Percentiles rank a stretch among this genome's conserved stretches.
phyloP scores from a whole-genome alignment of 805 yeast species.

The Ogataea henricii region DNA sequence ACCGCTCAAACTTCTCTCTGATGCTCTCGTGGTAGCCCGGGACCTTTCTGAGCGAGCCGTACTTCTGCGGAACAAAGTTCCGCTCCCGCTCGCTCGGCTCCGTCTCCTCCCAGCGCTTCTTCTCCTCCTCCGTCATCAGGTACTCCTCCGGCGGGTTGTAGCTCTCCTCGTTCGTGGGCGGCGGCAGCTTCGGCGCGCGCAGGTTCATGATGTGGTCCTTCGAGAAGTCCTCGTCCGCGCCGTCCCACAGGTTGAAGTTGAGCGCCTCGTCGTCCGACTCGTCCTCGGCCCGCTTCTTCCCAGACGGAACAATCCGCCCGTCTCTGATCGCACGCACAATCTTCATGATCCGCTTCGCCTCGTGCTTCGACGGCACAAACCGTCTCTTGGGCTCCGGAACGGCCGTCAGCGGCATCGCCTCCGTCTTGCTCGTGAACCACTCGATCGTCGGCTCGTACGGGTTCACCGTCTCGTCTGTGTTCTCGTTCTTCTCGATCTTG shows the following conservation, averaged over 20 bases:
- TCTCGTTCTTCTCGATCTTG: constrained; percentile 82
- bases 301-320: constrained; percentile 86
- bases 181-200: constrained; percentile 93
- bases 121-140: constrained; percentile 76
- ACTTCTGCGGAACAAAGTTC: constrained; percentile 82
- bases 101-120: constrained; percentile 62
- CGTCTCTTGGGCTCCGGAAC: constrained; percentile 97
- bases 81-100: constrained; percentile 79
- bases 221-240: constrained; percentile 54
- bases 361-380: constrained; percentile 94
- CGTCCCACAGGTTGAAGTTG: constrained; percentile 87
- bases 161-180: constrained; percentile 95
- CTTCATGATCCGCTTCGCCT: constrained; percentile 95
- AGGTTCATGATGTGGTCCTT: constrained; percentile 85
- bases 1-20: constrained; percentile 91
- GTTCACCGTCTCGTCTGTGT: constrained; percentile 74
- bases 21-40: constrained; percentile 88
- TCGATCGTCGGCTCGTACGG: constrained; percentile 94
- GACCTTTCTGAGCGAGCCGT: constrained; percentile 78
- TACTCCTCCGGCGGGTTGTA: constrained; percentile 98
- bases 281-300: constrained; percentile 49
- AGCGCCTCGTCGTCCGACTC: constrained; percentile 49
- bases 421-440: constrained; percentile 88
- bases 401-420: constrained; percentile 89
- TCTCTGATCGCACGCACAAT: constrained; percentile 95